phyloP scores from a whole-genome alignment of 208 protist species.

The Willaertia magna region DNA sequence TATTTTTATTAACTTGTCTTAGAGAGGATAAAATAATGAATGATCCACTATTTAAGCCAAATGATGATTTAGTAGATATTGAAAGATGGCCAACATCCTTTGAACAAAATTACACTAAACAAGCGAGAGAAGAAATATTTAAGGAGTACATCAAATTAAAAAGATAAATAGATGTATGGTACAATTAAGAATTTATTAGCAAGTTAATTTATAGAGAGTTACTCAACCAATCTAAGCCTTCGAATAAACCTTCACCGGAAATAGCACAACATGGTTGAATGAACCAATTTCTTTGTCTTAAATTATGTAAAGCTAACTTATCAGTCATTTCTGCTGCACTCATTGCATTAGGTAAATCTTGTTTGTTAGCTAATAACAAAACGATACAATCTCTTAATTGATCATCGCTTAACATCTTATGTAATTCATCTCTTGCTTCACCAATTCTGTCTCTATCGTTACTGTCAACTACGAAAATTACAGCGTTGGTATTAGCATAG shows the following conservation, averaged over 20 bases:
- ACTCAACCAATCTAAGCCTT: constrained; percentile 89
- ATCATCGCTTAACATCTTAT: constrained; percentile 89
- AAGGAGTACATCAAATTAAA: not conserved
- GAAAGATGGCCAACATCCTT: not conserved
- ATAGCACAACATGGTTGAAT: constrained; percentile 85
- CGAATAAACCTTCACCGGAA: constrained; percentile 84
- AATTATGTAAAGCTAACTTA: constrained; percentile 66
- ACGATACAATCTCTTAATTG: constrained; percentile 81
- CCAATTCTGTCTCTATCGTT: constrained; percentile 80
- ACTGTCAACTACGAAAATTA: constrained; percentile 94
- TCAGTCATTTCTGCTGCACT: constrained; percentile 85
- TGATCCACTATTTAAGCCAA: not conserved
- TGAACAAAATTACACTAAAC: not conserved
- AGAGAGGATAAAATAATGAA: not conserved
- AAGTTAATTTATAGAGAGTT: constrained; percentile 32
- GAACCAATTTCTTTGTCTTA: constrained; percentile 63
- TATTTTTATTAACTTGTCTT: not conserved
- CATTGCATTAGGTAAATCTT: constrained; percentile 95
- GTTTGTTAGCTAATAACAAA: constrained; percentile 98
- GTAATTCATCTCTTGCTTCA: constrained; percentile 72
- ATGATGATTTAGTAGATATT: not conserved
- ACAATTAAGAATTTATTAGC: too few relatives aligned
- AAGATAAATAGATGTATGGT: too few relatives aligned
- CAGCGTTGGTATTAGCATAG: constrained; percentile 78
- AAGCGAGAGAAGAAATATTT: not conserved